Conservation (phyloP, 371 early-diverging fungal species). For the Syncephalis plumigaleata region DNA sequence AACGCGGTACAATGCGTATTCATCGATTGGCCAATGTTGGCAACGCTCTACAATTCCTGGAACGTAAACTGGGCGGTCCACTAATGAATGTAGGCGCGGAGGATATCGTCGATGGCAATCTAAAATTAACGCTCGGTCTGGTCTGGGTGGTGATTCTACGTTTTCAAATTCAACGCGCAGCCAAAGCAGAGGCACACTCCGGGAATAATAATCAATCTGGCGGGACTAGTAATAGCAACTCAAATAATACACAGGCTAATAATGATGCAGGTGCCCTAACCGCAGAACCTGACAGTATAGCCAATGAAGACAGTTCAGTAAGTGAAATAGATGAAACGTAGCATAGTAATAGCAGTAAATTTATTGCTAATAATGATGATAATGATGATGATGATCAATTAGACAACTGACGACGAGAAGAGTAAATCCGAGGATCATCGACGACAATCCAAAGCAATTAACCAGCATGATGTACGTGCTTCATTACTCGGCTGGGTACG, state of each 20-base stretch:
- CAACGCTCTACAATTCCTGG: slow-evolving; percentile 47
- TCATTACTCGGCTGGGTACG: slow-evolving; percentile 40
- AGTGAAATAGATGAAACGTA: too few relatives aligned
- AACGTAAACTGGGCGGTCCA: slow-evolving; percentile 31
- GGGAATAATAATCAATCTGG: too few relatives aligned
- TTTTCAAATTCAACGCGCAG: slow-evolving; percentile 38
- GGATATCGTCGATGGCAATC: slow-evolving; percentile 73
- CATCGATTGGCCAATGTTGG: slow-evolving; percentile 68
- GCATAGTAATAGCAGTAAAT: neutral
- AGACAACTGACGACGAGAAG: neutral
- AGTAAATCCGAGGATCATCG: too few relatives aligned
- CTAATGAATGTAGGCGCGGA: slow-evolving; percentile 62
- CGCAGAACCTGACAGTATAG: neutral
- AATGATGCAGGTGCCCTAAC: neutral
- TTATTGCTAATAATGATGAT: neutral
- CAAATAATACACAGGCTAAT: neutral
- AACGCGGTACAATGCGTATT: slow-evolving; percentile 46
- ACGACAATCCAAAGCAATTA: too few relatives aligned
- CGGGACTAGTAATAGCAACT: too few relatives aligned
- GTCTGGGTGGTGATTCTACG: slow-evolving; percentile 63
- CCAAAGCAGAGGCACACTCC: slow-evolving; percentile 16
- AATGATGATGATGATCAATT: too few relatives aligned
- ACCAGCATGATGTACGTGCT: slow-evolving; percentile 19
- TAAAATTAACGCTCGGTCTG: slow-evolving; percentile 72
- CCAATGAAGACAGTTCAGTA: neutral